Percentiles rank a stretch among this genome's conserved stretches.
phyloP scores from a whole-genome alignment of 2,329 filamentous ascomycete species.

The Calcarisporium arbuscula region DNA sequence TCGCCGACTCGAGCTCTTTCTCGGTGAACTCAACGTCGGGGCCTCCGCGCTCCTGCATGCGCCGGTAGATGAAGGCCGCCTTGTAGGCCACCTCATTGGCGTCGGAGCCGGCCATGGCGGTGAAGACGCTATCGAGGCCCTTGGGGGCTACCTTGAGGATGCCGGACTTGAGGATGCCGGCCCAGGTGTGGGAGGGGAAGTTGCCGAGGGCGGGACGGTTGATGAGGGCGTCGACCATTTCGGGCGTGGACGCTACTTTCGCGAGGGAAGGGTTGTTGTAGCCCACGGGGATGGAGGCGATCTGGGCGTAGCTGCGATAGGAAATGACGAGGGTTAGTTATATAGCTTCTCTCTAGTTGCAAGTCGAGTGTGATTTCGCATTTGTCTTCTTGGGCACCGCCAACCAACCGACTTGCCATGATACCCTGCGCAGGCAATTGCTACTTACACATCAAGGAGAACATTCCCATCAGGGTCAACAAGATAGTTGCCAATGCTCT shows the following conservation, averaged over 20 bases:
- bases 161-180: slow-evolving; percentile 69
- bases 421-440: not conserved
- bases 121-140: slow-evolving; percentile 84
- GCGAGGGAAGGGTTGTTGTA: slow-evolving; percentile 82
- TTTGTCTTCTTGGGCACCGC: no score
- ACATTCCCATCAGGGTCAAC: slow-evolving; percentile 65
- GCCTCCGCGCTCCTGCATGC: slow-evolving; percentile 74
- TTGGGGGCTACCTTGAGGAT: slow-evolving; percentile 77
- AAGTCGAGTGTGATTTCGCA: no score
- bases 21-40: slow-evolving; percentile 70
- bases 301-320: slow-evolving; percentile 67
- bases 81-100: slow-evolving; percentile 95
- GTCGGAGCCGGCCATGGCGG: slow-evolving; percentile 80
- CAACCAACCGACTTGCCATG: not conserved
- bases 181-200: slow-evolving; percentile 84
- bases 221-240: slow-evolving; percentile 76
- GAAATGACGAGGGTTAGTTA: slow-evolving; percentile 6
- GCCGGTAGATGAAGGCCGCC: slow-evolving; percentile 89
- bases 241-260: slow-evolving; percentile 63
- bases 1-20: slow-evolving; percentile 66
- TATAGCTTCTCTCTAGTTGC: not conserved
- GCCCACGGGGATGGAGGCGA: slow-evolving; percentile 84
- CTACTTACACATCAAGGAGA: slow-evolving; percentile 61
- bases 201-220: slow-evolving; percentile 87
- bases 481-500: slow-evolving; percentile 76